Evolutionary conservation across 208 protist species (phyloP), one percentile per base, ranked within the genome.

Genomic region (Trypanosoma brucei): DNA sequence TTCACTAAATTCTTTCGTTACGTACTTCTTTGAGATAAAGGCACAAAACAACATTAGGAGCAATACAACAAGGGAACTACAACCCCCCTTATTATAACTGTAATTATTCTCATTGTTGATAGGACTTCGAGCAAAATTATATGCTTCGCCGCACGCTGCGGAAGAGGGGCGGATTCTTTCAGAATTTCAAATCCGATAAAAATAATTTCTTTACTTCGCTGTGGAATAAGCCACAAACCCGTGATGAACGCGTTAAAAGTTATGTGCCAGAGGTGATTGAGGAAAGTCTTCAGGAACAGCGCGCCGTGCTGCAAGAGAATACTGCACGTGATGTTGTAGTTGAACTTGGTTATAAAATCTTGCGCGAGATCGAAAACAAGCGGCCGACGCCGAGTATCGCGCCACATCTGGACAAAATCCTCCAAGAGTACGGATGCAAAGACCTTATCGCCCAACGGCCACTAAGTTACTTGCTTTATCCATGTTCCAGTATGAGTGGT

Each of bases 231-330:
- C 88, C 88, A 1, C 73, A 88, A 36, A 92, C 88, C 13, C 76
- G 82, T 2, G 88, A 94, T 72, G 84, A 91, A 48, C 74, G 81
- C 0, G 69, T 94, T 39, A 94, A 94, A 68, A 83, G 90, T 63
- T 94, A 94, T 65, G 75, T 94, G 33, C 88, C 88, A 2, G 83
- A 94, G 50, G 84, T 94, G 13, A 65, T 94, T 33, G 85, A 92
- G 57, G 85, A 94, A 59, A 91, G 85, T 65, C 53, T 94, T 8
- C 66, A 61, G 49, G 85, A 88, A 54, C 85, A 94, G 75, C 80
- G 82, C n/a, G 79, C 77, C 1, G 85, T 94, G 40, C 71, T 91
- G 36, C 62, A 80, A 59, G 88, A 92, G 61, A 83, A 75, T 58
- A 94, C 77, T 8, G 83, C 88, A 0, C 84, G 88, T 37, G 88